Percentiles rank a stretch among this genome's conserved stretches.
Conservation (phyloP, 169 alveolate species). For the Pseudocohnilembus persalinus region DNA sequence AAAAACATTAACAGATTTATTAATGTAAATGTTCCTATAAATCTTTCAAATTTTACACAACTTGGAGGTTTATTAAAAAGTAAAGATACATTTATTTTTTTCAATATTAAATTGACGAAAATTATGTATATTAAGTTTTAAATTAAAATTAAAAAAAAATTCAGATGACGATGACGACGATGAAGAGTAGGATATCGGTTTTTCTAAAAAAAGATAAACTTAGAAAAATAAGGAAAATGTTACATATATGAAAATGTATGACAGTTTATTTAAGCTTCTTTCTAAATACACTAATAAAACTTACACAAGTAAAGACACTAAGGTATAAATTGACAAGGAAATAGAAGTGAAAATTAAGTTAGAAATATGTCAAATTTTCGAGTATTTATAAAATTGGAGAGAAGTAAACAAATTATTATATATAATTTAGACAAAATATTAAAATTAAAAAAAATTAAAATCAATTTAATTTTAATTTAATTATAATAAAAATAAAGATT, state of each 20-base stretch:
- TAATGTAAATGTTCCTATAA: too few species aligned
- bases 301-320: constrained; percentile 3
- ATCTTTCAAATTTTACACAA: too few species aligned
- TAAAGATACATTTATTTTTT: background rate
- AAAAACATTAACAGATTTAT: background rate
- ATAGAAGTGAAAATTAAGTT: constrained; percentile 24
- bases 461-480: too few species aligned
- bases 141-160: constrained; percentile 15
- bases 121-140: background rate
- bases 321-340: constrained; percentile 1
- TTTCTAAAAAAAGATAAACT: background rate
- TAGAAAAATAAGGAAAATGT: background rate
- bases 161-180: constrained; percentile 51
- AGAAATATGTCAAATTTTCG: constrained; percentile 33
- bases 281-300: constrained; percentile 37
- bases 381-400: constrained; percentile 38
- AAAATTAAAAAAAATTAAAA: too few species aligned
- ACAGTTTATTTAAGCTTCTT: constrained; percentile 28
- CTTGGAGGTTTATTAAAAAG: background rate
- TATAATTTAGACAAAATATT: too few species aligned
- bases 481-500: too few species aligned
- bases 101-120: background rate
- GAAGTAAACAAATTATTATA: constrained; percentile 27
- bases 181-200: background rate
- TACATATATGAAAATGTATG: constrained; percentile 30